Percentiles rank a stretch among this genome's conserved stretches.
phyloP scores from a whole-genome alignment of 371 early-diverging fungal genomes.

The Apophysomyces sp. region DNA sequence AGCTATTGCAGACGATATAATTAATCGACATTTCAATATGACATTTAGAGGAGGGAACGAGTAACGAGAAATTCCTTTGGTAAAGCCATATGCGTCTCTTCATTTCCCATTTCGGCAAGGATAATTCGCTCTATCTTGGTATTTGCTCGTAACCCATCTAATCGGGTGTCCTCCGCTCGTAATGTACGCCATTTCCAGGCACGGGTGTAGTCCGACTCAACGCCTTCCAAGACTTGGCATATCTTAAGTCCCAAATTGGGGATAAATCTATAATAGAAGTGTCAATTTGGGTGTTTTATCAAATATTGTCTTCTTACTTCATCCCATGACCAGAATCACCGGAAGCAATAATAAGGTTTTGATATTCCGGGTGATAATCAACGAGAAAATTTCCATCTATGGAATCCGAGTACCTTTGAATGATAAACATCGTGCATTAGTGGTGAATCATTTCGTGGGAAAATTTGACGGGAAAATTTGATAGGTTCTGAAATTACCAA shows the following conservation, averaged over 20 bases:
- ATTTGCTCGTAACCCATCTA: background rate
- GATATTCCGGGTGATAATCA: conserved; percentile 38
- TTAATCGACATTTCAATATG: background rate
- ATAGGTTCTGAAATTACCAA: conserved; percentile 24
- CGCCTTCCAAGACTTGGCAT: conserved; percentile 27
- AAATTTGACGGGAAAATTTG: background rate
- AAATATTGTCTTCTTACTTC: conserved; percentile 28
- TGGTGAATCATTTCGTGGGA: background rate
- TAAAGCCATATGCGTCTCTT: background rate
- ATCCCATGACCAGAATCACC: conserved; percentile 55
- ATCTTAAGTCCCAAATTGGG: conserved; percentile 31
- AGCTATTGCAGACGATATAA: background rate
- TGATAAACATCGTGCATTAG: background rate
- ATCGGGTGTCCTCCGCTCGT: background rate
- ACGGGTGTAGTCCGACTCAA: conserved; percentile 23
- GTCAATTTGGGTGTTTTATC: background rate
- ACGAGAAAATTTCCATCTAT: conserved; percentile 47
- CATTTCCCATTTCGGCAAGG: background rate
- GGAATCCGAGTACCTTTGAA: conserved; percentile 40
- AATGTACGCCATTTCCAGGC: conserved; percentile 26
- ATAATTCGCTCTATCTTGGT: background rate
- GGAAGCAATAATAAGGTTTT: conserved; percentile 40
- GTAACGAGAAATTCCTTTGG: background rate
- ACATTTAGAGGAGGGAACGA: background rate
- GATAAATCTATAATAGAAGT: conserved; percentile 20